Evolutionary conservation across 164 flowering plant genomes (phyloP), one percentile per base, ranked within the genome.

Genomic region (Umbilicus rupestris): DNA sequence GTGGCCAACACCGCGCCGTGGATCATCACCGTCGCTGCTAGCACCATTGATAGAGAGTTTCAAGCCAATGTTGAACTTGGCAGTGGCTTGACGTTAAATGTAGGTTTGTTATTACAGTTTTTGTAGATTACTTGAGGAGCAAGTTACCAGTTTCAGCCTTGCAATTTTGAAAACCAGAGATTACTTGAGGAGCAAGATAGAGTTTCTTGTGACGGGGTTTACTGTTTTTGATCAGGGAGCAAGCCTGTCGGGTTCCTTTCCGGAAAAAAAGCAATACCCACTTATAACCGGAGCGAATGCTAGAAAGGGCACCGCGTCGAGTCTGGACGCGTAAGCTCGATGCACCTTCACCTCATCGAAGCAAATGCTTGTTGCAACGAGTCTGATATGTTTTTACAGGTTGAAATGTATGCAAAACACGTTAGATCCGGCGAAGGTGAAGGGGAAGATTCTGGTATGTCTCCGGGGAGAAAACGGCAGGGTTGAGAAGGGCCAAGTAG

Each of bases 21-120:
- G 94, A 74, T 87, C 7, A 22, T 85, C 0, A 84, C 88, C 0
- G 87, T 87, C 15, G 94, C 75, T 8, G 94, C 94, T 2, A 85
- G 87, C 68, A 85, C 86, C 8, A 65, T 80, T 62, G 94, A 87
- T 41, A 67, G 89, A 3, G 78, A 80, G 64, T 82, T 83, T 31
- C 69, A 65, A 11, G 39, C 81, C 6, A 30, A 28, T 66, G 77
- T 79, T 39, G 70, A 46, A 8, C 84, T 84, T 6, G 70, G 70
- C 6, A 78, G 79, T 63, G 72, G 78, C 7, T 28, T 24, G 60
- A 63, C 35, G 0, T n/a, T 78, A 14, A 73, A 74, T 81, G 85
- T 78, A 2, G 19, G 14, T 33, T 20, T 44, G n/a, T 59, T 3
- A 1, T 0, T 45, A 1, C 37, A 9, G 7, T 33, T 15, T 5